Base-by-base conservation (phyloP, 2,329 filamentous ascomycete genomes). In the Cercospora zeae-maydis region DNA sequence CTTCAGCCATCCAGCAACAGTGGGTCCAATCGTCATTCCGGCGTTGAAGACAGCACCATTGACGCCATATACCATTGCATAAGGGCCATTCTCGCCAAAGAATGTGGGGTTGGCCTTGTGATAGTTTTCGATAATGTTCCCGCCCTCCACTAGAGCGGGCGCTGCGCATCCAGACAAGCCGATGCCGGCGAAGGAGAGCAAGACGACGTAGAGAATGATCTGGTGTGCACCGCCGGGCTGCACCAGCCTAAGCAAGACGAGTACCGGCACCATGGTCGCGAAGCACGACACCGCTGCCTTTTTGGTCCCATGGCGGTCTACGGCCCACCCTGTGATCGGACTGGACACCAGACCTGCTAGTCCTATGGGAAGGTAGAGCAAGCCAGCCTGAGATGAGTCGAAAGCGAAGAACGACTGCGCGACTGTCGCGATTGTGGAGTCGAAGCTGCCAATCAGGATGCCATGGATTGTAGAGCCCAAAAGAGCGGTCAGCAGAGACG, bases 61-160 rank as follows among this genome's bases (percentile, higher is more conserved):
- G 56, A 88, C 76, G 4, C 82, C 84, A 70, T 87, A 88, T 0
- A 87, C 75, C 71, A 87, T 85, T 1, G 84, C 85, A 69, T 86
- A 86, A 21, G 45, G 45, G 5, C 45, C 45, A 9, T 49, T 49
- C 10, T 49, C 45, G 45, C 45, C 45, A 14, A 30, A 49, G 24
- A 49, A 39, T 1, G 45, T 49, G 7, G 45, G 45, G 24, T 49
- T 49, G 19, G 45, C 45, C 16, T n/a, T 13, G 24, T 49, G 45
- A 27, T 49, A 49, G 45, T n/a, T 49, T n/a, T 49, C 45, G 11
- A 49, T 49, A n/a, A 21, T 6, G 16, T 49, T 49, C 16, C 45
- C 45, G 19, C 19, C 45, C 45, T 49, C 45, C 9, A 49, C 45
- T 21, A 49, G n/a, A 11, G 45, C 45, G 3, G 45, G 45, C 11